phyloP scores from a whole-genome alignment of 805 yeast species.

The Lachancea waltii region DNA sequence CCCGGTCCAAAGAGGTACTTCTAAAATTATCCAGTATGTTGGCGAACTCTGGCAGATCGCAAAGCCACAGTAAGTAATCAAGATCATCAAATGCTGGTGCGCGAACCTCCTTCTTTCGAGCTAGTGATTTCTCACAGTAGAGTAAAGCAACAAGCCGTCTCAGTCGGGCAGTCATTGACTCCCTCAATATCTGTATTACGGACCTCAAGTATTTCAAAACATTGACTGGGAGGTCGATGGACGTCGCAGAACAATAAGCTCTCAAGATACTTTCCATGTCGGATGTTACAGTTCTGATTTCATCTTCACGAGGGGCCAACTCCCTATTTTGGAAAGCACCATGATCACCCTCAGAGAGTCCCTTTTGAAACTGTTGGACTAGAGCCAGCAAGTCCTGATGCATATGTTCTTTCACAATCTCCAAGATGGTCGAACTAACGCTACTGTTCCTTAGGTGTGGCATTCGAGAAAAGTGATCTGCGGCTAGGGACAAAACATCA shows the following conservation, averaged over 20 bases:
- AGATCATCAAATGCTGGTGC: not conserved
- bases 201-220: no score
- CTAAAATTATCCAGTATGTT: not conserved
- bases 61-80: not conserved
- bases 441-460: no score
- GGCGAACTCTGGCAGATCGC: not conserved
- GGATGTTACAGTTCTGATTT: no score
- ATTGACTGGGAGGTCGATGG: no score
- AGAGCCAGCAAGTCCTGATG: constrained; percentile 16
- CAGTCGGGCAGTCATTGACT: not conserved
- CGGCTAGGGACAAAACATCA: no score
- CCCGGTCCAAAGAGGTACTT: not conserved
- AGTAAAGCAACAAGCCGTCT: not conserved
- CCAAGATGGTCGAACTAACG: not conserved
- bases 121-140: not conserved
- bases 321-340: no score
- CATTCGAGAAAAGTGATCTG: no score
- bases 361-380: constrained; percentile 4
- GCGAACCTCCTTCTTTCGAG: not conserved
- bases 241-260: no score
- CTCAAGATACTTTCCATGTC: no score
- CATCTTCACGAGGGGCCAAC: no score
- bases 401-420: constrained; percentile 9
- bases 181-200: not conserved
- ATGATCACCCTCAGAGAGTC: no score